Evolutionary conservation across 768 basidiomycete genomes (phyloP).

Genomic region (Auricularia sp.): DNA sequence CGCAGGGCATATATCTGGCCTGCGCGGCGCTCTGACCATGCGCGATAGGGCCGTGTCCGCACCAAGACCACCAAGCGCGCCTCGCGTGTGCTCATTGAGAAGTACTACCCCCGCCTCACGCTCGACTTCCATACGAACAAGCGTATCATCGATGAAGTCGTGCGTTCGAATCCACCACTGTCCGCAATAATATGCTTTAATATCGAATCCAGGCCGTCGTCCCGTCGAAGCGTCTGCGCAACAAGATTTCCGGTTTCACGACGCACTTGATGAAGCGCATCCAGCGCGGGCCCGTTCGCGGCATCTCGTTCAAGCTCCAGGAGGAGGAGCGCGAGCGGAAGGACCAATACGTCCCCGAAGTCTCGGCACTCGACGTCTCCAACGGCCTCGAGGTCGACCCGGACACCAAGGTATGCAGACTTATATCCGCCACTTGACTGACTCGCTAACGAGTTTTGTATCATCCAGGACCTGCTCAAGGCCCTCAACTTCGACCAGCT

Average conservation of each 20-base stretch:
- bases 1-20: conserved; percentile 5
- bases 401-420: conserved; percentile 75
- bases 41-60: conserved; percentile 86
- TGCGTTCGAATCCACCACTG: conserved; percentile 29
- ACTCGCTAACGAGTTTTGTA: neutral
- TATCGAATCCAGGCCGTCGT: conserved; percentile 57
- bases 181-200: neutral
- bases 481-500: conserved; percentile 94
- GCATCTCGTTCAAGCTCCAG: conserved; percentile 99
- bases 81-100: conserved; percentile 97
- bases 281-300: conserved; percentile 93
- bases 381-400: conserved; percentile 78
- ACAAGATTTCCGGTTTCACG: conserved; percentile 99
- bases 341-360: conserved; percentile 98
- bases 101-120: conserved; percentile 99
- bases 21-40: neutral
- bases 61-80: conserved; percentile 99
- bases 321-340: conserved; percentile 99
- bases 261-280: conserved; percentile 99
- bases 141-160: conserved; percentile 95
- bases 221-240: conserved; percentile 96
- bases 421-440: neutral
- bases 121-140: conserved; percentile 99
- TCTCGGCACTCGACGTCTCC: conserved; percentile 83
- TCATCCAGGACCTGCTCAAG: conserved; percentile 66